Base-by-base conservation (phyloP, 208 protist species). In the Trypanosoma boissoni region DNA sequence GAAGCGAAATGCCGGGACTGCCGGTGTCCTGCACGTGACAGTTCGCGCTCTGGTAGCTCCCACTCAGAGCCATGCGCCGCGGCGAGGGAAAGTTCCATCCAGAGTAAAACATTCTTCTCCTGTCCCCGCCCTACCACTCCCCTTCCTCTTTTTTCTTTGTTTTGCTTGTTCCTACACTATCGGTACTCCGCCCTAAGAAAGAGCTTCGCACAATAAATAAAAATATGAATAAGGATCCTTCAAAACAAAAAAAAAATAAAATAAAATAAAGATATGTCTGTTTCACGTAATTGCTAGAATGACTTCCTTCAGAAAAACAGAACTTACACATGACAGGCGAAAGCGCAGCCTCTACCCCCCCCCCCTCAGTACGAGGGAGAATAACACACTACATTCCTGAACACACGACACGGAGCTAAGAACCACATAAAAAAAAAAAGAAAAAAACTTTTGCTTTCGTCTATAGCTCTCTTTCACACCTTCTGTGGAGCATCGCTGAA, bases 61-160 rank as follows among this genome's bases (percentile, higher is more conserved):
- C 67, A 32, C 50, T 36, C 14, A 72, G 58, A n/a, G 68, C 58
- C 32, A 82, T 67, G 34, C 52, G 58, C 54, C 65, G 46, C 34
- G 80, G 80, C 9, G 60, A 56, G 2, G 52, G 45, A 31, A 88
- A 70, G 7, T 69, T n/a, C 83, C 83, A 91, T 39, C 80, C 78
- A 0, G 76, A 78, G 59, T 85, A 91, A 49, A 86, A 89, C 82
- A 89, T 89, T 7, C 14, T 10, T 24, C 14, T 5, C 9, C 14
- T 6, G 9, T 12, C 23, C 6, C 7, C 21, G 26, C 10, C 7
- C 14, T 50, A 39, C 12, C 20, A 49, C 50, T 41, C 14, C 23
- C n/a, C 8, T 32, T 16, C 29, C 12, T 23, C 29, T 31, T 46
- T 31, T 45, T 27, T 46, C 10, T 24, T 29, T 46, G n/a, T 46